Conservation (phyloP, 2,329 filamentous ascomycete species). For the Calonectria leucothoes region DNA sequence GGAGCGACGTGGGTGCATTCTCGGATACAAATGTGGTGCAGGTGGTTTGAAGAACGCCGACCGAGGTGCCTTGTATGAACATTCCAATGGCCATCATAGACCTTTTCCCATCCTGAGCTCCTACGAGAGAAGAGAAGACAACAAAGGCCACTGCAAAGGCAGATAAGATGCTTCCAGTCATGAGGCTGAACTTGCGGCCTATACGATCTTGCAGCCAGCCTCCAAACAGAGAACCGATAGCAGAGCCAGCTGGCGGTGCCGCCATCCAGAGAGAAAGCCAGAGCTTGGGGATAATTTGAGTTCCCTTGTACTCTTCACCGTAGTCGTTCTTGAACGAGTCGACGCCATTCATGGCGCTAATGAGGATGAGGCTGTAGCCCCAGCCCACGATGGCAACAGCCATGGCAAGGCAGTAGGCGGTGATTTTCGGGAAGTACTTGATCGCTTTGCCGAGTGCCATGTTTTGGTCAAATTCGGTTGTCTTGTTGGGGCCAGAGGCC, state of each 20-base stretch:
- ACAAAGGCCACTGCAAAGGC: conserved; percentile 37
- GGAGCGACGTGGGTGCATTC: conserved; percentile 40
- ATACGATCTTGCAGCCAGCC: conserved; percentile 44
- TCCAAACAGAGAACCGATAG: conserved; percentile 37
- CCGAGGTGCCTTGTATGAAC: conserved; percentile 41
- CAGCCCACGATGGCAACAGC: conserved; percentile 44
- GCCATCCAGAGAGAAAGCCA: conserved; percentile 46
- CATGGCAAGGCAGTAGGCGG: conserved; percentile 40
- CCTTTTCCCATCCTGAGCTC: conserved; percentile 25
- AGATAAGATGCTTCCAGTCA: conserved; percentile 40
- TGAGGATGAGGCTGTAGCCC: conserved; percentile 43
- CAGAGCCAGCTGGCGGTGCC: conserved; percentile 36
- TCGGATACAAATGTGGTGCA: conserved; percentile 53
- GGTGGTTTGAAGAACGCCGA: conserved; percentile 40
- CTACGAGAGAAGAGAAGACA: conserved; percentile 41
- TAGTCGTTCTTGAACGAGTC: conserved; percentile 46
- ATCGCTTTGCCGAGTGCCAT: conserved; percentile 42
- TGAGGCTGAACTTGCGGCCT: conserved; percentile 40
- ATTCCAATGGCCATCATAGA: conserved; percentile 41
- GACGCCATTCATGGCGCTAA: conserved; percentile 42
- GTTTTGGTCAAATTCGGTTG: conserved; percentile 25
- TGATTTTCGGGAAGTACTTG: conserved; percentile 41
- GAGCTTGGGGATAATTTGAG: conserved; percentile 37
- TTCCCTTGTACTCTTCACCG: conserved; percentile 36
- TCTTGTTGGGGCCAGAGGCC: neutral